Evolutionary conservation across 208 protist species (phyloP).

Genomic region (Acanthamoeba castellanii): DNA sequence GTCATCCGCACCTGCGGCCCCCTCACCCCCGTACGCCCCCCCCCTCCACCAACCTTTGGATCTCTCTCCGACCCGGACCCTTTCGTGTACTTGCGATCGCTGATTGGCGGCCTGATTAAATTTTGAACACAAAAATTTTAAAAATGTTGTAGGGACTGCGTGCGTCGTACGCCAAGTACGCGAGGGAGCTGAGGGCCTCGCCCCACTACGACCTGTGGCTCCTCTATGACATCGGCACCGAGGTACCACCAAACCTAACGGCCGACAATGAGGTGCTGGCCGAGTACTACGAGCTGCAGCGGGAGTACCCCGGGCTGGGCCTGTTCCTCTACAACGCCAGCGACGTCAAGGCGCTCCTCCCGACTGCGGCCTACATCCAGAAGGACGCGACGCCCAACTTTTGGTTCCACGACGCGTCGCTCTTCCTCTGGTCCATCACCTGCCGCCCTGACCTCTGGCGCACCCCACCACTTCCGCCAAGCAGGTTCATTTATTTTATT

Average conservation of each 20-base stretch:
- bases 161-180: background rate
- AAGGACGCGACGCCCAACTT: background rate
- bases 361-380: background rate
- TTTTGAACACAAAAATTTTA: no score
- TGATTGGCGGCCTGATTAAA: no score
- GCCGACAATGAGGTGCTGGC: background rate
- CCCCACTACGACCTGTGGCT: background rate
- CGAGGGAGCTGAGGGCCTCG: background rate
- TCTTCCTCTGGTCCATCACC: background rate
- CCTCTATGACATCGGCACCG: background rate
- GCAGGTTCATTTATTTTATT: no score
- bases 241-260: background rate
- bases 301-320: background rate
- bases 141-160: background rate
- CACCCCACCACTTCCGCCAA: background rate
- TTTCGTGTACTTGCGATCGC: no score
- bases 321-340: background rate
- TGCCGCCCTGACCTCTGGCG: background rate
- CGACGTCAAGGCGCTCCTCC: background rate
- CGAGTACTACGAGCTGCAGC: background rate
- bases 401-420: background rate
- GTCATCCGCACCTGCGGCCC: background rate
- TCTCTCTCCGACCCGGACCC: no score
- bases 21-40: background rate
- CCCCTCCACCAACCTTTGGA: no score